phyloP scores from a whole-genome alignment of 139 green algal genomes.

The Coelastrella sp. region DNA sequence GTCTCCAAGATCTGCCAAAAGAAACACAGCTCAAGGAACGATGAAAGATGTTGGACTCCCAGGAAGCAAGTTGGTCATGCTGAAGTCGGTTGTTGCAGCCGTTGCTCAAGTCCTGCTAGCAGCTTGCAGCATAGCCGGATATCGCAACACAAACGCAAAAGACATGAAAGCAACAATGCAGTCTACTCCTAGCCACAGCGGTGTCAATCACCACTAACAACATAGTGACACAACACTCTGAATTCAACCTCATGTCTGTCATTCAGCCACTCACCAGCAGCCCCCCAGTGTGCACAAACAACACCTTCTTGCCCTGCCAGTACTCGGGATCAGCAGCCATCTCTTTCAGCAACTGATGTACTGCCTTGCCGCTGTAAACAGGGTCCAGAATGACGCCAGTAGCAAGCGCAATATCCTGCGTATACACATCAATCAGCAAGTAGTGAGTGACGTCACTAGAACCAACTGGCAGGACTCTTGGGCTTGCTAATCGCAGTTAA shows the following conservation, averaged over 20 bases:
- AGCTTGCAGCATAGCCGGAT: too few species aligned
- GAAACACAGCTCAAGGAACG: too few species aligned
- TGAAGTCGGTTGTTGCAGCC: too few species aligned
- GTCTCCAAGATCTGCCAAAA: too few species aligned
- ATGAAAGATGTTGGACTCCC: too few species aligned
- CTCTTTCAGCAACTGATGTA: conserved; percentile 76
- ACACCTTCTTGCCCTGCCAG: conserved; percentile 80
- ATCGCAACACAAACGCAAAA: too few species aligned
- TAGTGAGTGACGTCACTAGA: neutral
- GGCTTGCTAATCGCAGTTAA: too few species aligned
- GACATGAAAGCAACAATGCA: too few species aligned
- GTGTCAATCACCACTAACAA: neutral
- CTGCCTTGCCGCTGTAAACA: conserved; percentile 94
- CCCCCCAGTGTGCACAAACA: conserved; percentile 94
- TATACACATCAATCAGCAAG: neutral
- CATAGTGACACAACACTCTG: neutral
- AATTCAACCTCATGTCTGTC: too few species aligned
- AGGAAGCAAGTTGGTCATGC: too few species aligned
- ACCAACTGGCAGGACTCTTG: too few species aligned
- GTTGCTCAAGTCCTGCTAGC: too few species aligned
- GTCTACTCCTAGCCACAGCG: neutral
- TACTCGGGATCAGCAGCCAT: conserved; percentile 72
- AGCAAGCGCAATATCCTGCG: conserved; percentile 64
- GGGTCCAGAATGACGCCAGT: conserved; percentile 93
- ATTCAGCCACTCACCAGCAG: conserved; percentile 71